Conservation (phyloP, 306 rosid genomes). For the Vicia sativa region DNA sequence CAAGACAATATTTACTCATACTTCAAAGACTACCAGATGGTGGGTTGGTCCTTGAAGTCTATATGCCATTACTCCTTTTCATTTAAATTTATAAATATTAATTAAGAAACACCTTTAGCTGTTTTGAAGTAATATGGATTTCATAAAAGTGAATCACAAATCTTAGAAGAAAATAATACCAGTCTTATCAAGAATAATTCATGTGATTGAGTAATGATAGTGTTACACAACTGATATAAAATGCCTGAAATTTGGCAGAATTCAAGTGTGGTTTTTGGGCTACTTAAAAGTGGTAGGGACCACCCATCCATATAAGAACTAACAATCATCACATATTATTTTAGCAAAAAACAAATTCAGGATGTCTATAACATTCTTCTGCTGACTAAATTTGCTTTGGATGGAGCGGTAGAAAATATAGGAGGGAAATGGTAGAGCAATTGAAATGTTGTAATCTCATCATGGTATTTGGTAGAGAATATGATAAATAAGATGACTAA, state of each 20-base stretch:
- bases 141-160: conserved; percentile 9
- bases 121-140: conserved; percentile 21
- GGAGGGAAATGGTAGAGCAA: neutral
- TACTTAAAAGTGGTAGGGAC: neutral
- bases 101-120: conserved; percentile 24
- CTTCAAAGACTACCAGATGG: conserved; percentile 51
- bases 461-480: conserved; percentile 6
- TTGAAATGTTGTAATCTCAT: conserved; percentile 18
- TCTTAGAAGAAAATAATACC: neutral
- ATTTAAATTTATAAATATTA: conserved; percentile 40
- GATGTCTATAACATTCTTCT: neutral
- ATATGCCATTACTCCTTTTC: conserved; percentile 38
- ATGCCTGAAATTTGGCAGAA: neutral
- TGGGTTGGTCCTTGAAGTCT: conserved; percentile 56
- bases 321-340: neutral
- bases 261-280: neutral
- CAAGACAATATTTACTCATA: conserved; percentile 42
- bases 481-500: conserved; percentile 1
- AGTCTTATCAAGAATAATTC: conserved; percentile 21
- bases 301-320: conserved; percentile 6
- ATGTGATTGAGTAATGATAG: neutral
- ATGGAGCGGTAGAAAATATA: conserved; percentile 3
- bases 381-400: conserved; percentile 14
- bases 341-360: neutral
- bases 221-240: neutral